Percentiles rank a stretch among this genome's conserved stretches.
Conservation (phyloP, 805 yeast species). For the Yamadazyma olivae region DNA sequence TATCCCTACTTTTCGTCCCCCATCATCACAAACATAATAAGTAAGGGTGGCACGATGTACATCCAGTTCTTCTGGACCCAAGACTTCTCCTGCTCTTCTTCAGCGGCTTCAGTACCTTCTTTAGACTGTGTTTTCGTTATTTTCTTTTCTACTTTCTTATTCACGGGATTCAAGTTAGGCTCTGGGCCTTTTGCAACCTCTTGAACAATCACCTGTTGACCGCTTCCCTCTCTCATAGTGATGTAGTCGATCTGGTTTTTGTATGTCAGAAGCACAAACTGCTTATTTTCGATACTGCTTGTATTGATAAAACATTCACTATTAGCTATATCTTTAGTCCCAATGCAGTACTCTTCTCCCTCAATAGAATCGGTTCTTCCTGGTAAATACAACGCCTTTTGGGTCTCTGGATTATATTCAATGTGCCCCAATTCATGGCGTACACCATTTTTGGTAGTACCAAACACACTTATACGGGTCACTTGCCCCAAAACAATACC, state of each 20-base stretch:
- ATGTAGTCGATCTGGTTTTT: slow-evolving; percentile 2
- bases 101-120: slow-evolving; percentile 19
- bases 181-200: slow-evolving; percentile 14
- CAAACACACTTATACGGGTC: too few species aligned
- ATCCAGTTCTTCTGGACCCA: slow-evolving; percentile 64
- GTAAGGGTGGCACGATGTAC: slow-evolving; percentile 51
- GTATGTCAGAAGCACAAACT: slow-evolving; percentile 9
- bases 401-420: slow-evolving; percentile 10
- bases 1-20: slow-evolving; percentile 17
- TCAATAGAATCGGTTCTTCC: slow-evolving; percentile 4
- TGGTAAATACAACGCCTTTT: slow-evolving; percentile 2
- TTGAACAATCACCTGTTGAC: slow-evolving; percentile 2
- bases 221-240: neutral
- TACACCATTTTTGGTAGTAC: too few species aligned
- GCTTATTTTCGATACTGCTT: slow-evolving; percentile 10
- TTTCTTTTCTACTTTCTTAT: slow-evolving; percentile 6
- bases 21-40: slow-evolving; percentile 32
- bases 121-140: slow-evolving; percentile 4
- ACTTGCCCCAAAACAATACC: neutral
- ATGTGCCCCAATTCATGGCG: slow-evolving; percentile 17
- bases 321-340: slow-evolving; percentile 26
- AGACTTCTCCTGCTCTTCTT: slow-evolving; percentile 31
- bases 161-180: slow-evolving; percentile 22
- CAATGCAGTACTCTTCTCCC: slow-evolving; percentile 14
- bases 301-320: slow-evolving; percentile 26